phyloP scores from a whole-genome alignment of 2,329 filamentous ascomycete genomes.

The Coniochaeta hoffmannii region DNA sequence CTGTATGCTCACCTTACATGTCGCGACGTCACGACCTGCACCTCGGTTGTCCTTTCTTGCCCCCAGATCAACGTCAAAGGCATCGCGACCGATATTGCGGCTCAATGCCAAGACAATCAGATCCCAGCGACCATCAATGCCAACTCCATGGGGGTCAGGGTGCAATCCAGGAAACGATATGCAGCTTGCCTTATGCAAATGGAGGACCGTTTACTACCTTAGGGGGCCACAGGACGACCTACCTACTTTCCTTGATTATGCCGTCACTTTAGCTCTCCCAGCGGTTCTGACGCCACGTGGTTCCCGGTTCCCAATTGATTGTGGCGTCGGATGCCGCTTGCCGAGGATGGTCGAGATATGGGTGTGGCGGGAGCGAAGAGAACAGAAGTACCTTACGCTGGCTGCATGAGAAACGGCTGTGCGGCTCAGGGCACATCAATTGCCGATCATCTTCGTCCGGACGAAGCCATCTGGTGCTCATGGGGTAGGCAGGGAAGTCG shows the following conservation, averaged over 20 bases:
- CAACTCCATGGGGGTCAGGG: not conserved
- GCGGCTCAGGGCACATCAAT: not conserved
- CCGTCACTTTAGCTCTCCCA: not conserved
- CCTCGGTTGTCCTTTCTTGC: no score
- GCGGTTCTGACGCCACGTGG: not conserved
- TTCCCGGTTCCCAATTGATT: slow-evolving; percentile 3
- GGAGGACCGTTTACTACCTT: not conserved
- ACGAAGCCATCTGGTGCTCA: not conserved
- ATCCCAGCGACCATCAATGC: not conserved
- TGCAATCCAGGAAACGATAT: not conserved
- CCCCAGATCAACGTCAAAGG: no score
- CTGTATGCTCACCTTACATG: no score
- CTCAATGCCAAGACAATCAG: not conserved
- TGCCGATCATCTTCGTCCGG: not conserved
- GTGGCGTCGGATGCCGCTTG: not conserved
- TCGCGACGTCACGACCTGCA: no score
- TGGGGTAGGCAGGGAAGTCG: no score
- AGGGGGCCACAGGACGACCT: not conserved
- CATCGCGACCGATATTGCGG: not conserved
- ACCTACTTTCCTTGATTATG: not conserved
- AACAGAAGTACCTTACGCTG: not conserved
- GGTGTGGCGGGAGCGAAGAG: not conserved
- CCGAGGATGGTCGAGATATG: not conserved
- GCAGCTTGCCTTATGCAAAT: not conserved
- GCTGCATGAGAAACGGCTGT: not conserved